Percentiles rank a stretch among this genome's conserved stretches.
Conservation (phyloP, 2,329 filamentous ascomycete genomes). For the Ophiocordyceps unilateralis region DNA sequence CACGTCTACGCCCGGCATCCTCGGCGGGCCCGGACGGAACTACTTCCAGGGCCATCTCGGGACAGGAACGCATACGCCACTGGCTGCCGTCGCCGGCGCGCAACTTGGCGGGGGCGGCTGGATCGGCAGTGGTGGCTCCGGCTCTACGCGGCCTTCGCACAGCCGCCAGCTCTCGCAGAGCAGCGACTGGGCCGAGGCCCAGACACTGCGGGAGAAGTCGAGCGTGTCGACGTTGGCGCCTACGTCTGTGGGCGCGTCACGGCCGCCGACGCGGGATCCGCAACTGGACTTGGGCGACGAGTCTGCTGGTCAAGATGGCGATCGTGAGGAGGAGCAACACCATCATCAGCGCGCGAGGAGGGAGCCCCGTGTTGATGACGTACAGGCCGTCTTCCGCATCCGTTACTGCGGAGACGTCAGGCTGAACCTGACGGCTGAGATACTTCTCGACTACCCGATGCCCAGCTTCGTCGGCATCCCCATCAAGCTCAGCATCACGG, state of each 20-base stretch:
- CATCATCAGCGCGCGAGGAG: constrained; percentile 17
- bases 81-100: constrained; percentile 63
- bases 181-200: constrained; percentile 15
- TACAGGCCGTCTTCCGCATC: constrained; percentile 85
- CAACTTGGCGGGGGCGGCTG: constrained; percentile 20
- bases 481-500: constrained; percentile 85
- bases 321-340: background rate
- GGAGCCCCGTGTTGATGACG: constrained; percentile 66
- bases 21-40: constrained; percentile 59
- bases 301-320: constrained; percentile 3
- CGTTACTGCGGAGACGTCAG: constrained; percentile 77
- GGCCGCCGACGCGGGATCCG: constrained; percentile 39
- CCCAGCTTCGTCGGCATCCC: constrained; percentile 94
- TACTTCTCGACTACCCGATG: constrained; percentile 95
- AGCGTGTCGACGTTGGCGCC: constrained; percentile 45
- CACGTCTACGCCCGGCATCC: constrained; percentile 42
- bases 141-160: background rate
- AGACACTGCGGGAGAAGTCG: constrained; percentile 35
- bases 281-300: constrained; percentile 20
- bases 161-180: constrained; percentile 26
- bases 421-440: constrained; percentile 82
- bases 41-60: constrained; percentile 71
- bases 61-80: constrained; percentile 61
- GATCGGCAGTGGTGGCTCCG: too few species aligned
- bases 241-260: constrained; percentile 32